A percentile compares a stretch with the other conserved stretches of the same genome.
These are phyloP conservation scores for Solanum phureja DNA, from an alignment of 257 asterid genomes.

Conservation along the genomic window DNA sequence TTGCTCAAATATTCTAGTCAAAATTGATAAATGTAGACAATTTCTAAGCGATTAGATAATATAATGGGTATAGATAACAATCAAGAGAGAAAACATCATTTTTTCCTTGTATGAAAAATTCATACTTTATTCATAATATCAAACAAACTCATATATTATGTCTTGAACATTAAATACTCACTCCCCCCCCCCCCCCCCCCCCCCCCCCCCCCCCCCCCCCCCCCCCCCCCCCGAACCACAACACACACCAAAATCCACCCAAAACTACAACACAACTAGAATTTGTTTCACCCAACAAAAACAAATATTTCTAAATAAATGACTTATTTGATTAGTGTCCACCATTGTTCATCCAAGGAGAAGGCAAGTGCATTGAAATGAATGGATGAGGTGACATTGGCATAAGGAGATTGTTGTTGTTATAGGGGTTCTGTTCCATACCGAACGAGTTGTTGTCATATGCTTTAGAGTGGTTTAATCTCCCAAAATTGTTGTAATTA, in stretches of 20 bases:
- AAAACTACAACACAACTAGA: background rate
- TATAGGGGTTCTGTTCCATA: background rate
- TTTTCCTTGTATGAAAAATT: background rate
- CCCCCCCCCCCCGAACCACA: background rate
- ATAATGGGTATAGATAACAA: background rate
- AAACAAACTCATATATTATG: background rate
- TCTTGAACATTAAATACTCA: background rate
- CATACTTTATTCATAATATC: background rate
- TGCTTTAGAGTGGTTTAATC: background rate
- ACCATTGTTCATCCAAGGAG: background rate
- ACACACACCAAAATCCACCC: background rate
- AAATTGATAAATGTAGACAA: background rate
- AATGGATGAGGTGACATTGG: background rate
- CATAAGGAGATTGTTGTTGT: background rate
- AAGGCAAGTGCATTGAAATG: background rate
- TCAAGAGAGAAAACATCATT: background rate
- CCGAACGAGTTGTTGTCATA: background rate
- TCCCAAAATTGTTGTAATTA: background rate
- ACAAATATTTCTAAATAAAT: background rate
- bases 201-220: no score
- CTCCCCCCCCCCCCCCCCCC: no score
- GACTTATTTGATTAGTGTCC: background rate
- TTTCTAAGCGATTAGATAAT: background rate
- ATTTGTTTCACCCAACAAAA: background rate
- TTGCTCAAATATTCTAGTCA: background rate